These are phyloP conservation scores for Fusarium austroafricanum DNA, from an alignment of 2,329 filamentous ascomycete genomes.

Conservation along the genomic window DNA sequence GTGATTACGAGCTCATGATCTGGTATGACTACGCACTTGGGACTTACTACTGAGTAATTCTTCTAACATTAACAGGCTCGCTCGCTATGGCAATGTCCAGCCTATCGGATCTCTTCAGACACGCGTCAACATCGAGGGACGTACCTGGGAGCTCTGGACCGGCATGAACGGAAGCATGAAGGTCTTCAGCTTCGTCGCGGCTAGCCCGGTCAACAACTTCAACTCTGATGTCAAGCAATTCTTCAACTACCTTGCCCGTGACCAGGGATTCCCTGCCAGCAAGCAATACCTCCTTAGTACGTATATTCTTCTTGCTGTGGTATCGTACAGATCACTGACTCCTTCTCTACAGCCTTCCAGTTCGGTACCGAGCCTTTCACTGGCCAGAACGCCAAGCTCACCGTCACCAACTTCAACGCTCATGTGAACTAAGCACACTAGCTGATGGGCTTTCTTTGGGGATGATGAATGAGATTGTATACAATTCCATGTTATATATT, in stretches of 20 bases:
- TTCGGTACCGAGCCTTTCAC: slow-evolving; percentile 22
- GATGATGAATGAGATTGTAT: not conserved
- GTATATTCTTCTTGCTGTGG: not conserved
- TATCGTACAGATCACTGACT: not conserved
- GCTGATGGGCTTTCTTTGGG: accelerated
- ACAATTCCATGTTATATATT: slow-evolving; percentile 14
- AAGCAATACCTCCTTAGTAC: slow-evolving; percentile 20
- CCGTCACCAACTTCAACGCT: slow-evolving; percentile 22
- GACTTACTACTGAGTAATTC: not conserved
- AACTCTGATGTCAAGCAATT: slow-evolving; percentile 29
- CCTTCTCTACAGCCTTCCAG: slow-evolving; percentile 1
- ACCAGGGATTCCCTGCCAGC: slow-evolving; percentile 11
- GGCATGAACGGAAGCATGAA: slow-evolving; percentile 22
- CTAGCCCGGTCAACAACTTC: slow-evolving; percentile 12
- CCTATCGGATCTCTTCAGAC: slow-evolving; percentile 12
- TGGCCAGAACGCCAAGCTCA: slow-evolving; percentile 7
- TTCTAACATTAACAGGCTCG: not conserved
- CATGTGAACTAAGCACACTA: not conserved
- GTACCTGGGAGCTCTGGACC: slow-evolving; percentile 15
- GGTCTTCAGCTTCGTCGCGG: slow-evolving; percentile 17
- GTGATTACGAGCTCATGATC: slow-evolving; percentile 25
- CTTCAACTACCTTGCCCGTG: slow-evolving; percentile 21
- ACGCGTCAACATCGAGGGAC: slow-evolving; percentile 12
- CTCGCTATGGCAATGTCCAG: slow-evolving; percentile 1
- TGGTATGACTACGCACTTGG: not conserved